Conservation (phyloP, 2,329 filamentous ascomycete genomes). For the Fusarium tjaetaba region DNA sequence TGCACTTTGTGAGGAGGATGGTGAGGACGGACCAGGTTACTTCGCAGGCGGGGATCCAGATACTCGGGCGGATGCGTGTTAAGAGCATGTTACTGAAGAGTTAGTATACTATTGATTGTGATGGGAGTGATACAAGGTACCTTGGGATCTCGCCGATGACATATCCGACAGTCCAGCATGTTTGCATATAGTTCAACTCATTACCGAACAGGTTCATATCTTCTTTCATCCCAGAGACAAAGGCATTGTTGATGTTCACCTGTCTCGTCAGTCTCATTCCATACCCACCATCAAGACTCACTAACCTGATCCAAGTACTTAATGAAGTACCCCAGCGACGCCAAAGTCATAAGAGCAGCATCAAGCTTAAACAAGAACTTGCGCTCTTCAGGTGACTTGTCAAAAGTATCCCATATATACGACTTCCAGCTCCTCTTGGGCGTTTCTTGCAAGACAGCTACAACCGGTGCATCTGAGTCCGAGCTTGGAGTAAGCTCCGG, state of each 20-base stretch:
- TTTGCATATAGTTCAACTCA: conserved; percentile 61
- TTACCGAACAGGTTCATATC: conserved; percentile 58
- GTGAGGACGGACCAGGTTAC: conserved; percentile 45
- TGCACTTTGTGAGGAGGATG: conserved; percentile 43
- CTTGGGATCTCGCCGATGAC: conserved; percentile 57
- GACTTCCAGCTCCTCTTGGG: conserved; percentile 52
- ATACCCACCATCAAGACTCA: no score
- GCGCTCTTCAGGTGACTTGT: conserved; percentile 55
- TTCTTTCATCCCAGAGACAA: conserved; percentile 59
- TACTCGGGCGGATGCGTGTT: conserved; percentile 51
- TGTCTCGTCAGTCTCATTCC: not conserved
- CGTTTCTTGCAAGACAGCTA: conserved; percentile 7
- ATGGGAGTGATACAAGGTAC: not conserved
- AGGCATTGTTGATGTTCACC: conserved; percentile 43
- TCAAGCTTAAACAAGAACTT: conserved; percentile 57
- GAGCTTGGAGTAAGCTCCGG: not conserved
- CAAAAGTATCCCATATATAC: conserved; percentile 60
- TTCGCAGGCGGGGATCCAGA: conserved; percentile 54
- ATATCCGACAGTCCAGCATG: conserved; percentile 69
- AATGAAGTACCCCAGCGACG: conserved; percentile 52
- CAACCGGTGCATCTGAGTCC: not conserved
- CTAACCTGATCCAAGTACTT: conserved; percentile 51
- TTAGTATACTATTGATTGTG: not conserved
- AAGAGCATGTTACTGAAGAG: conserved; percentile 45
- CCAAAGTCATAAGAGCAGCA: conserved; percentile 50